These are phyloP conservation scores for Aspergillus awamori DNA, from an alignment of 2,329 filamentous ascomycete species.

Conservation along the genomic window DNA sequence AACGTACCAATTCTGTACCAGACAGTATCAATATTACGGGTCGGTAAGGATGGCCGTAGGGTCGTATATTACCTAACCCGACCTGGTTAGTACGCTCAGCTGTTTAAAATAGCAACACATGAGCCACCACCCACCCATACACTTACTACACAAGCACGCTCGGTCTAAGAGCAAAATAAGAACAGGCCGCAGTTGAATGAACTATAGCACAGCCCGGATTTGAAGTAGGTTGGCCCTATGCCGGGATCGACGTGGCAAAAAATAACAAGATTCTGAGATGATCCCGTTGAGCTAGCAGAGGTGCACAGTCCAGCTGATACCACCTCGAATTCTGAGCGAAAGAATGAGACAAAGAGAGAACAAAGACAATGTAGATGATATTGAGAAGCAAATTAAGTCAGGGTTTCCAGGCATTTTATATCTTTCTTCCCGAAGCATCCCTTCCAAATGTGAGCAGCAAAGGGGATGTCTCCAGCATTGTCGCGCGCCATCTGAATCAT, in stretches of 20 bases:
- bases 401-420: not conserved
- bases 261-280: not conserved
- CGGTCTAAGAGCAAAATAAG: constrained; percentile 2
- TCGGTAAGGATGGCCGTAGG: not conserved
- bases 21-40: constrained; percentile 16
- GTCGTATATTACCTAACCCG: constrained; percentile 2
- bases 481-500: constrained; percentile 22
- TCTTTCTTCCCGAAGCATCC: too few relatives aligned
- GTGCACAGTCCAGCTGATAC: constrained; percentile 12
- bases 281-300: not conserved
- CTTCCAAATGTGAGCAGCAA: not conserved
- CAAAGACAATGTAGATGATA: not conserved
- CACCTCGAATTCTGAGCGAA: constrained; percentile 8
- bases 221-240: not conserved
- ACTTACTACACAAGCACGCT: constrained; percentile 11
- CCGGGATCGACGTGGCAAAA: not conserved
- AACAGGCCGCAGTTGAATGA: not conserved
- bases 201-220: not conserved
- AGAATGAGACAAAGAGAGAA: not conserved
- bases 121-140: not conserved
- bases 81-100: constrained; percentile 9
- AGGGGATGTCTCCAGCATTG: constrained; percentile 3
- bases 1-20: constrained; percentile 15
- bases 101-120: constrained; percentile 19
- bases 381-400: not conserved